These are phyloP conservation scores for Plicaturopsis crispa DNA, from an alignment of 768 basidiomycete species.

Conservation along the genomic window DNA sequence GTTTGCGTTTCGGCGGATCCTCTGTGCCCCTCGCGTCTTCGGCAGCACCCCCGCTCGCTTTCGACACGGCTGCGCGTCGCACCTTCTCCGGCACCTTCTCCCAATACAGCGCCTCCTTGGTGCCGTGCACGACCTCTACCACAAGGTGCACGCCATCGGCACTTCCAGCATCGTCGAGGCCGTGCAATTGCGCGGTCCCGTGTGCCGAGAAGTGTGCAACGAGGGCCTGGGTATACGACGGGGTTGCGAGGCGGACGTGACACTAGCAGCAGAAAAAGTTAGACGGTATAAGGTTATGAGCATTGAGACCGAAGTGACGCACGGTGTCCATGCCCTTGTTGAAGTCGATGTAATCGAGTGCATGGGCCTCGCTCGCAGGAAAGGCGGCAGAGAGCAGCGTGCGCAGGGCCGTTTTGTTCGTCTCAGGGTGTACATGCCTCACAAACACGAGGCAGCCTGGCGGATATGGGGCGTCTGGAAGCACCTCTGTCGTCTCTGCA, in stretches of 20 bases:
- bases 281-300: not conserved
- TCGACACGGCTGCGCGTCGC: constrained; percentile 50
- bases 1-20: no score
- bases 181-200: constrained; percentile 33
- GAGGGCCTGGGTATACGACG: constrained; percentile 36
- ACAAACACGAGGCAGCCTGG: constrained; percentile 62
- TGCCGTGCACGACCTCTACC: constrained; percentile 54
- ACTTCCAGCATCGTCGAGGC: constrained; percentile 48
- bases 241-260: constrained; percentile 57
- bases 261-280: constrained; percentile 38
- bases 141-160: constrained; percentile 21
- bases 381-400: constrained; percentile 33
- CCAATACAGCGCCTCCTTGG: constrained; percentile 70
- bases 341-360: constrained; percentile 75
- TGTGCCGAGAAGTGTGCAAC: constrained; percentile 33
- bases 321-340: constrained; percentile 72
- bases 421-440: constrained; percentile 62
- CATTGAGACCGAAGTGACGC: constrained; percentile 15
- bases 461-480: constrained; percentile 42
- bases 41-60: no score
- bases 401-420: constrained; percentile 77
- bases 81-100: constrained; percentile 72
- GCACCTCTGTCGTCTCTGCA: not conserved
- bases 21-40: no score
- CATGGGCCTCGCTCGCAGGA: constrained; percentile 14